Evolutionary conservation across 306 rosid species (phyloP).

Genomic region (Quercus alba): DNA sequence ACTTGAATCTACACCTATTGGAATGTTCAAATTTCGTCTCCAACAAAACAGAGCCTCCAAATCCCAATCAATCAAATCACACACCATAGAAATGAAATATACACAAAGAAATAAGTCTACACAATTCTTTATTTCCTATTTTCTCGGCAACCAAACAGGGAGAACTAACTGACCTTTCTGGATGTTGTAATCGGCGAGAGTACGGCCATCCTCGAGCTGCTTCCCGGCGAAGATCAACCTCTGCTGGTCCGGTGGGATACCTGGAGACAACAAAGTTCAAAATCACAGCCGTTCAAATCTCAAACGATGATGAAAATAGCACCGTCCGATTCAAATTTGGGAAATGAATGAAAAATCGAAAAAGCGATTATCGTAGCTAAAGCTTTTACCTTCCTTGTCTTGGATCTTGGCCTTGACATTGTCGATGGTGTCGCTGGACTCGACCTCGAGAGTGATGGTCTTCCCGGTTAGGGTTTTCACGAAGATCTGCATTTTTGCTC

Average conservation of each 20-base stretch:
- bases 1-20: too few relatives aligned
- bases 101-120: not conserved
- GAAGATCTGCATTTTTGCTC: slow-evolving; percentile 79
- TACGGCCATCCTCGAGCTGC: slow-evolving; percentile 98
- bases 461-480: slow-evolving; percentile 98
- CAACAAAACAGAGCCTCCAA: not conserved
- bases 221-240: slow-evolving; percentile 93
- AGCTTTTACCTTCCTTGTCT: slow-evolving; percentile 78
- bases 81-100: not conserved
- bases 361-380: too few relatives aligned
- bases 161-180: slow-evolving; percentile 63
- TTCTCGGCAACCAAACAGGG: not conserved
- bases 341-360: not conserved
- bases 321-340: not conserved
- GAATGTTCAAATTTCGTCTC: too few relatives aligned
- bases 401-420: slow-evolving; percentile 93
- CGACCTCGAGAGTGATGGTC: slow-evolving; percentile 99
- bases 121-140: too few relatives aligned
- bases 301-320: not conserved
- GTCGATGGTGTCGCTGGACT: slow-evolving; percentile 91
- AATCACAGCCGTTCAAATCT: not conserved
- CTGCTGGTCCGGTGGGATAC: slow-evolving; percentile 98
- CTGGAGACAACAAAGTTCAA: slow-evolving; percentile 15
- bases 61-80: not conserved
- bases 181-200: slow-evolving; percentile 93